Evolutionary conservation across 768 basidiomycete genomes (phyloP).

Genomic region (Lactifluus echinatus): DNA sequence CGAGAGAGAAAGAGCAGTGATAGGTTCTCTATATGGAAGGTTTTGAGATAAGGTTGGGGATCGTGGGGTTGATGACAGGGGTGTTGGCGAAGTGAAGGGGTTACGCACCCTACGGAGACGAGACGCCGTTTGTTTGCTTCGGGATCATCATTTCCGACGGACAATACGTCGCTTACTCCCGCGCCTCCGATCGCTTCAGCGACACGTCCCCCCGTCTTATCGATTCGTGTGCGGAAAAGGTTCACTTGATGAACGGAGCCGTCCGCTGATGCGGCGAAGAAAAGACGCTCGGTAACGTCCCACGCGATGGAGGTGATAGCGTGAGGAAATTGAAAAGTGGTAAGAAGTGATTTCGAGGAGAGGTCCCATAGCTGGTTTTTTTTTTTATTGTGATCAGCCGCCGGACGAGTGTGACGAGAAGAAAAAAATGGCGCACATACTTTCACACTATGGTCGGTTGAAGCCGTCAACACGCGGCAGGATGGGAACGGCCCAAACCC

Average conservation of each 20-base stretch:
- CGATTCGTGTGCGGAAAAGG: conserved; percentile 56
- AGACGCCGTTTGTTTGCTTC: conserved; percentile 45
- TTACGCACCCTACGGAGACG: conserved; percentile 60
- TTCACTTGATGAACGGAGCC: conserved; percentile 77
- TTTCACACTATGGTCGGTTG: conserved; percentile 88
- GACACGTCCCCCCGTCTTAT: conserved; percentile 41
- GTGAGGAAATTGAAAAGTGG: conserved; percentile 82
- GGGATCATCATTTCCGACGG: conserved; percentile 47
- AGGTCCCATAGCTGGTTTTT: conserved; percentile 89
- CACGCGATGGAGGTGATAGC: conserved; percentile 62
- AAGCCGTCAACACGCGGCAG: conserved; percentile 71
- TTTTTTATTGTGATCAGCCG: conserved; percentile 28
- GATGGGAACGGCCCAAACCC: conserved; percentile 74
- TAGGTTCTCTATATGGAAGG: conserved; percentile 46
- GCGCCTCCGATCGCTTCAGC: conserved; percentile 70
- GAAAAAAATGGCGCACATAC: conserved; percentile 33
- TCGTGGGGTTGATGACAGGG: neutral
- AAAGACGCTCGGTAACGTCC: conserved; percentile 79
- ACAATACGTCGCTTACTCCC: conserved; percentile 61
- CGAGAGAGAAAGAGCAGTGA: conserved; percentile 70
- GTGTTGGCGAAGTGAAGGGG: conserved; percentile 4
- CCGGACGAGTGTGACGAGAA: neutral
- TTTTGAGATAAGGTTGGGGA: neutral
- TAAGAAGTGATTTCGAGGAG: conserved; percentile 61
- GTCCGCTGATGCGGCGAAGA: conserved; percentile 75